phyloP scores from a whole-genome alignment of 2,329 filamentous ascomycete species.

The Stagonosporopsis tanaceti region DNA sequence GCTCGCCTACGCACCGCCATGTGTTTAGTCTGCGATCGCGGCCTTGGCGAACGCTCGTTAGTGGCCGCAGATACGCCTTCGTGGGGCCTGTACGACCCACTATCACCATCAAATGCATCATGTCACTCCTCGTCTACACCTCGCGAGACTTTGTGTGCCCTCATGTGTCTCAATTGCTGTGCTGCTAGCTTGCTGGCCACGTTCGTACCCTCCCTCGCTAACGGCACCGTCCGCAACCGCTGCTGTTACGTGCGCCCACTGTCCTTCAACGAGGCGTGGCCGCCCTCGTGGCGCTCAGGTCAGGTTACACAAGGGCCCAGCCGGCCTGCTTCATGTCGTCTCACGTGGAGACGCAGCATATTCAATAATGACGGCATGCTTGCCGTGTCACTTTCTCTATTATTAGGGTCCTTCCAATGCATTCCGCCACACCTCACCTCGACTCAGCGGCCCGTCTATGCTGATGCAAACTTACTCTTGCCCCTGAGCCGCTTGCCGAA shows the following conservation, averaged over 20 bases:
- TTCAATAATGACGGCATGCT: slow-evolving; percentile 45
- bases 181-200: slow-evolving; percentile 35
- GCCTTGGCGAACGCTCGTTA: slow-evolving; percentile 32
- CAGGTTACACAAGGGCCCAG: slow-evolving; percentile 39
- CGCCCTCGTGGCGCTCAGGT: slow-evolving; percentile 47
- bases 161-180: slow-evolving; percentile 27
- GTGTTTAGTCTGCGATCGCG: slow-evolving; percentile 29
- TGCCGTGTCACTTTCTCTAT: slow-evolving; percentile 48
- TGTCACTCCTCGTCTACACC: slow-evolving; percentile 27
- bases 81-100: slow-evolving; percentile 38
- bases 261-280: slow-evolving; percentile 43
- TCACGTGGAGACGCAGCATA: slow-evolving; percentile 43
- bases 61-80: slow-evolving; percentile 28
- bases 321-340: slow-evolving; percentile 45
- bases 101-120: slow-evolving; percentile 27
- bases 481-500: slow-evolving; percentile 59
- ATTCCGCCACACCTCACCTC: slow-evolving; percentile 20
- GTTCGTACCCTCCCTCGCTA: slow-evolving; percentile 35
- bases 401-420: slow-evolving; percentile 35
- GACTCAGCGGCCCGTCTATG: slow-evolving; percentile 30
- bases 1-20: slow-evolving; percentile 31
- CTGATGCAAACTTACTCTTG: slow-evolving; percentile 57
- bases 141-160: slow-evolving; percentile 33
- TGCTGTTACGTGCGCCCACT: slow-evolving; percentile 32
- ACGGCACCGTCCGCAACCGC: slow-evolving; percentile 35